Evolutionary conservation across 2,329 filamentous ascomycete species (phyloP).

Genomic region (Colletotrichum sp.): DNA sequence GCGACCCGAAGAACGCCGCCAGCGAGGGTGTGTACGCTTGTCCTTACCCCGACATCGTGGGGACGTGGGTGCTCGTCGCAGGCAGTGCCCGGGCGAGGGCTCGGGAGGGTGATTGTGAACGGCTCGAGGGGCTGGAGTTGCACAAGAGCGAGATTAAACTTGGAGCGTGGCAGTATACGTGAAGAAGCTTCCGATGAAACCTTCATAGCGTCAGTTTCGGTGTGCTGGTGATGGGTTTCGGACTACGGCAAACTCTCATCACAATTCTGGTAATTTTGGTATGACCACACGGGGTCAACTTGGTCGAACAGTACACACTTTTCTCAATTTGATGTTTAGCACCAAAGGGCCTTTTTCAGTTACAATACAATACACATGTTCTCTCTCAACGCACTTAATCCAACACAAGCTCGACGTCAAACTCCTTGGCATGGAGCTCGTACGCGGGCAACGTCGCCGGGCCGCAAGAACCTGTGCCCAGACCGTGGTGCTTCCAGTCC

Average conservation of each 20-base stretch:
- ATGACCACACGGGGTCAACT: accelerated
- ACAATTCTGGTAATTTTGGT: background rate
- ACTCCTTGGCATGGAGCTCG: conserved; percentile 44
- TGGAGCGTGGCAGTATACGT: conserved; percentile 43
- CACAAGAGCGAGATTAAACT: conserved; percentile 25
- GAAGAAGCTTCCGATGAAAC: background rate
- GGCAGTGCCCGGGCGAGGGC: conserved; percentile 18
- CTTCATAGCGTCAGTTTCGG: accelerated
- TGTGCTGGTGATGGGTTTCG: background rate
- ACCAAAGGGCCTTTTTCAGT: background rate
- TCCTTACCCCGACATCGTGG: background rate
- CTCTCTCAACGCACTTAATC: conserved; percentile 33
- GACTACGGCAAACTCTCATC: background rate
- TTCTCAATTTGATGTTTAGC: background rate
- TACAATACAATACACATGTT: background rate
- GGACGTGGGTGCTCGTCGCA: background rate
- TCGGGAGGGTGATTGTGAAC: conserved; percentile 31
- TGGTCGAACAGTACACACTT: background rate
- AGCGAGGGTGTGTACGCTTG: conserved; percentile 13
- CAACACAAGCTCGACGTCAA: conserved; percentile 48
- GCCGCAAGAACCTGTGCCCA: conserved; percentile 68
- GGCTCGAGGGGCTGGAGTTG: conserved; percentile 36
- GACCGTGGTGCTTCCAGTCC: conserved; percentile 66
- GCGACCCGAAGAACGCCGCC: conserved; percentile 18
- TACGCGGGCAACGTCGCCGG: conserved; percentile 57